Percentiles rank a stretch among this genome's conserved stretches.
These are phyloP conservation scores for Orbilia oligospora DNA, from an alignment of 2,329 filamentous ascomycete genomes.

Conservation along the genomic window DNA sequence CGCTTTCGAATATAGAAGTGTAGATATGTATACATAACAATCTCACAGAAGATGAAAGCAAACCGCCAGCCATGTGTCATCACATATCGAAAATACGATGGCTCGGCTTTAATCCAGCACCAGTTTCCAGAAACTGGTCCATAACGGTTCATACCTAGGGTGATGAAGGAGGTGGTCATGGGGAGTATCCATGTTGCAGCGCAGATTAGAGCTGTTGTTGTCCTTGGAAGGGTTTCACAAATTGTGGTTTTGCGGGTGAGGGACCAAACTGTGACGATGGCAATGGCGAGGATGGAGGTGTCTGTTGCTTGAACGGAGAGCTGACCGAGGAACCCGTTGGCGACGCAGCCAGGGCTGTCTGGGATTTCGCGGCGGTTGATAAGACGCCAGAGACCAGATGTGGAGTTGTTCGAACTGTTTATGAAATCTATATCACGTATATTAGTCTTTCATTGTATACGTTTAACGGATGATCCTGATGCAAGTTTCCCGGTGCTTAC, in stretches of 20 bases:
- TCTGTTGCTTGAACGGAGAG: slow-evolving; percentile 69
- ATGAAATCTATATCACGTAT: slow-evolving; percentile 66
- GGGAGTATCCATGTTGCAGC: slow-evolving; percentile 68
- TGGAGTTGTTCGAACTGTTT: slow-evolving; percentile 68
- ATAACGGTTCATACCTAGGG: slow-evolving; percentile 65
- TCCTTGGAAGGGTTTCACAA: slow-evolving; percentile 39
- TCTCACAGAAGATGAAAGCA: slow-evolving; percentile 67
- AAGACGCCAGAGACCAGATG: slow-evolving; percentile 67
- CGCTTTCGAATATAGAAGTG: slow-evolving; percentile 65
- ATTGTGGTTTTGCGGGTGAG: slow-evolving; percentile 66
- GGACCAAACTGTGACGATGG: slow-evolving; percentile 68
- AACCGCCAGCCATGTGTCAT: slow-evolving; percentile 70
- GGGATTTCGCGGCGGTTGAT: slow-evolving; percentile 64
- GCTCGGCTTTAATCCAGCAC: slow-evolving; percentile 69
- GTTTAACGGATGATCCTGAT: no score
- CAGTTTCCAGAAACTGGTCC: slow-evolving; percentile 69
- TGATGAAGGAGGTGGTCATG: slow-evolving; percentile 66
- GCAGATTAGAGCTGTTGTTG: slow-evolving; percentile 65
- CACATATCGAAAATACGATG: slow-evolving; percentile 68
- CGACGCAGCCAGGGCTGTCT: slow-evolving; percentile 66
- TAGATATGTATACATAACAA: slow-evolving; percentile 69
- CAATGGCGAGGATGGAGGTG: slow-evolving; percentile 69
- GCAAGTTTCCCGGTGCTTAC: slow-evolving; percentile 21
- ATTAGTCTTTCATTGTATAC: background rate
- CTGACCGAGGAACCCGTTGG: slow-evolving; percentile 70